Base-by-base conservation (phyloP, 2,329 filamentous ascomycete genomes). In the Sporothrix mexicana region DNA sequence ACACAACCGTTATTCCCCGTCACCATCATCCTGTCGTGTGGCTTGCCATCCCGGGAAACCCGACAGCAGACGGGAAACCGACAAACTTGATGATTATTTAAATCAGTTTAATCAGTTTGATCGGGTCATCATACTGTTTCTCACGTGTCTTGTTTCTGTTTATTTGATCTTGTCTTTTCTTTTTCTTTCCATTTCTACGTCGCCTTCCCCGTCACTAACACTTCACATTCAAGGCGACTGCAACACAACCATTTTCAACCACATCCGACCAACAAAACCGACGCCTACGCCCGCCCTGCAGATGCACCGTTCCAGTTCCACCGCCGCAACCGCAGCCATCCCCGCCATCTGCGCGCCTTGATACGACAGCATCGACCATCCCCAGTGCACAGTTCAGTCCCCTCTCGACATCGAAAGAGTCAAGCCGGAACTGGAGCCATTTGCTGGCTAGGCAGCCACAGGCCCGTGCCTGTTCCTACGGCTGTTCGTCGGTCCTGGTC, bases 281-380 rank as follows among this genome's bases (percentile, higher is more conserved):
- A 53, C 17, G 10, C 45, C 47, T 23, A 23, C 51, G 10, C 43
- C 30, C 66, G 23, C n/a, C 64, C 20, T 55, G 66, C 25, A 68
- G 47, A 68, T 68, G 66, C 66, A 36, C 66, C n/a, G 66, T 53
- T 55, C 47, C 47, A 53, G 66, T 53, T 55, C 47, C 47, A 53
- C 66, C 47, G 30, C 47, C 25, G 25, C 66, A 6, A 20, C 66
- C 66, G 20, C 17, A 51, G 9, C 15, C 66, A 36, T 51, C 23
- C 47, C 25, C 45, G 17, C 17, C 45, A 20, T 17, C 64, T 49
- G 20, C 23, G 23, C 43, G 64, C 64, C 45, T 49, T 67, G 45
- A 25, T 36, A 36, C 15, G 61, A 66, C 13, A 30, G 6, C 2
- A 30, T 20, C 51, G 47, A 55, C 15, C 51, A 25, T 12, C 9